Conservation (phyloP, 257 asterid genomes). For the Osmanthus fragrans region DNA sequence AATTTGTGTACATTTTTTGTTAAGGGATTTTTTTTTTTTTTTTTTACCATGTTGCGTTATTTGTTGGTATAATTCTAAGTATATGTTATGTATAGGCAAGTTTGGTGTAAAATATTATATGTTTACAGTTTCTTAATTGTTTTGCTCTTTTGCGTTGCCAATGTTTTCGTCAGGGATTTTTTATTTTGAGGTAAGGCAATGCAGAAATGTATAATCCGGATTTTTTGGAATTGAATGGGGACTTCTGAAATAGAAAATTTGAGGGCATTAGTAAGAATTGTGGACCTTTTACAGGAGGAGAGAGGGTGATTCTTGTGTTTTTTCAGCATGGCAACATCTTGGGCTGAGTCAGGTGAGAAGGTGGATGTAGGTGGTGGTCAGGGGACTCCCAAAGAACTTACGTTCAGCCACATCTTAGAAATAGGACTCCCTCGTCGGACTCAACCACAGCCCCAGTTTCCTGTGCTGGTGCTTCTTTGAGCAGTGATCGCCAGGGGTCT, state of each 20-base stretch:
- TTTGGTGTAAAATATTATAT: constrained; percentile 11
- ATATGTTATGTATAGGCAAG: not conserved
- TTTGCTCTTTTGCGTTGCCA: not conserved
- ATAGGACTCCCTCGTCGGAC: constrained; percentile 54
- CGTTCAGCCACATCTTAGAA: constrained; percentile 93
- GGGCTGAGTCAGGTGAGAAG: constrained; percentile 78
- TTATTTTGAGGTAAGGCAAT: not conserved
- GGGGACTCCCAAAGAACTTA: constrained; percentile 52
- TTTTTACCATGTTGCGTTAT: constrained; percentile 1
- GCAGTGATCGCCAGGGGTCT: constrained; percentile 42
- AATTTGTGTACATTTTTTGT: not conserved
- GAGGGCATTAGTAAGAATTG: constrained; percentile 24
- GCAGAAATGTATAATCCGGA: constrained; percentile 10
- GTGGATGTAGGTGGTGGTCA: constrained; percentile 48
- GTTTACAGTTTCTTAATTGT: not conserved
- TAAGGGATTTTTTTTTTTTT: constrained; percentile 15
- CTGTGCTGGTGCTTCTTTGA: constrained; percentile 38
- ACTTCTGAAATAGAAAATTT: not conserved
- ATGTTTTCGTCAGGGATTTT: not conserved
- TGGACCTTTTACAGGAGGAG: constrained; percentile 28
- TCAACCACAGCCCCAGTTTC: constrained; percentile 45
- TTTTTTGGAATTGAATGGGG: not conserved
- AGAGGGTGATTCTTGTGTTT: constrained; percentile 30
- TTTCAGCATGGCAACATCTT: constrained; percentile 73
- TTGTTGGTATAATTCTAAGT: constrained; percentile 13